These are phyloP conservation scores for Pyricularia sp. DNA, from an alignment of 2,329 filamentous ascomycete genomes.

Conservation along the genomic window DNA sequence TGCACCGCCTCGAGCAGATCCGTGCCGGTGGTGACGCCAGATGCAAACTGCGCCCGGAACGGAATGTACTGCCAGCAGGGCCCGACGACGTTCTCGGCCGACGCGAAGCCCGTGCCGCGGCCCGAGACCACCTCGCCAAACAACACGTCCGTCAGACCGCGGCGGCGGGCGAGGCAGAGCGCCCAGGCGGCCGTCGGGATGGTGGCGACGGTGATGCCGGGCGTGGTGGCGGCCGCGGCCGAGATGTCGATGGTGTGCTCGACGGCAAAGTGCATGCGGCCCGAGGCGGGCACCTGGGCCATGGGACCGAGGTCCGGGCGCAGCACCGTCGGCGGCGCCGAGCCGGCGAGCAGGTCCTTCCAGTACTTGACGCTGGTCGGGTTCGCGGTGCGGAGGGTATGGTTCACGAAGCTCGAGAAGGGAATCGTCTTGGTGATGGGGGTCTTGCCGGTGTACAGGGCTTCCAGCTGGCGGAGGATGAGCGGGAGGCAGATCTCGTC, in stretches of 20 bases:
- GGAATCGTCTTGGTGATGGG: constrained; percentile 23
- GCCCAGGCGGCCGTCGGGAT: constrained; percentile 62
- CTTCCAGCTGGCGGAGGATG: constrained; percentile 51
- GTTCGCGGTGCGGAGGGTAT: constrained; percentile 28
- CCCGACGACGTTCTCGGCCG: constrained; percentile 48
- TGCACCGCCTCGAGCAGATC: constrained; percentile 46
- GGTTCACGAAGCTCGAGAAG: constrained; percentile 36
- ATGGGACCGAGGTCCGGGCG: constrained; percentile 18
- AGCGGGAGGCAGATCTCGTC: constrained; percentile 57
- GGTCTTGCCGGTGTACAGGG: constrained; percentile 27
- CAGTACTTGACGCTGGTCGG: constrained; percentile 50
- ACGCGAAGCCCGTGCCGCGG: constrained; percentile 40
- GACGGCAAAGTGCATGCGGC: constrained; percentile 30
- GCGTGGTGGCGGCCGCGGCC: constrained; percentile 9
- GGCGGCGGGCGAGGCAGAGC: constrained; percentile 47
- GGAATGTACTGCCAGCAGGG: constrained; percentile 62
- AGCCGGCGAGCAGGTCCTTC: constrained; percentile 46
- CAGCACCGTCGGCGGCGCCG: constrained; percentile 34
- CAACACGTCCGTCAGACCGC: constrained; percentile 43
- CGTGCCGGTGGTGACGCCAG: constrained; percentile 34
- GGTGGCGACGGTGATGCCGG: constrained; percentile 51
- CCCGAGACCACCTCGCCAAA: constrained; percentile 61
- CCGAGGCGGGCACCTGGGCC: constrained; percentile 20
- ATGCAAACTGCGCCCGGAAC: constrained; percentile 40
- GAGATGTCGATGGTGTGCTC: constrained; percentile 34